Conservation (phyloP, 1,284 basidiomycete genomes). For the Rhodotorula sp. region DNA sequence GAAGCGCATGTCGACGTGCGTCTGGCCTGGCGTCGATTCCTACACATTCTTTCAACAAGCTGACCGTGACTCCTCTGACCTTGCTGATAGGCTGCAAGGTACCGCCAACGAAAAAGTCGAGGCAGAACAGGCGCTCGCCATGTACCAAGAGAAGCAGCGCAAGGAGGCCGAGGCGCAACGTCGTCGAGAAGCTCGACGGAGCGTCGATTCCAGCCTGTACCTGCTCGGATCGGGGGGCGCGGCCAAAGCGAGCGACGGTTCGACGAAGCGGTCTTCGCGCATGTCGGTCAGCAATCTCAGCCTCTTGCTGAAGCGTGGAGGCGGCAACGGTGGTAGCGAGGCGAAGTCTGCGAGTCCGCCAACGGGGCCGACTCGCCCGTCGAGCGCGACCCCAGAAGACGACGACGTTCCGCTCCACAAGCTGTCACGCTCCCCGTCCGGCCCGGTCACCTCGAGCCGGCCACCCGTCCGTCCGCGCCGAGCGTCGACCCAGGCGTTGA, state of each 20-base stretch:
- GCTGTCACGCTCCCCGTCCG: neutral
- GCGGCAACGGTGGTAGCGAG: neutral
- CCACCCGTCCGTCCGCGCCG: neutral
- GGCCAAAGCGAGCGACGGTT: no score
- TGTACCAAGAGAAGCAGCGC: slow-evolving; percentile 12
- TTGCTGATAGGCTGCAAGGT: slow-evolving; percentile 18
- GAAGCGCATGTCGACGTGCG: slow-evolving; percentile 30
- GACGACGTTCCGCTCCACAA: neutral
- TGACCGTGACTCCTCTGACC: neutral
- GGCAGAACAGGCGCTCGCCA: slow-evolving; percentile 9
- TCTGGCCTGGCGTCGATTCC: neutral
- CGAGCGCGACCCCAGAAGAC: neutral
- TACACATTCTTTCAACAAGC: neutral
- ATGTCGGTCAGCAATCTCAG: slow-evolving; percentile 14
- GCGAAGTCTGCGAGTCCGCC: neutral
- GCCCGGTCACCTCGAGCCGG: neutral
- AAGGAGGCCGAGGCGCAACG: slow-evolving; percentile 20
- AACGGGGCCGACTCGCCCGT: neutral
- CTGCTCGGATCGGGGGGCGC: neutral
- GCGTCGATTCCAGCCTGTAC: neutral
- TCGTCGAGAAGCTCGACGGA: slow-evolving; percentile 7
- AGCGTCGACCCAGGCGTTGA: slow-evolving; percentile 4
- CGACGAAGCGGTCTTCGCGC: neutral
- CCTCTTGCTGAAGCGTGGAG: slow-evolving; percentile 10
- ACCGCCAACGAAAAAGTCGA: slow-evolving; percentile 22